Base-by-base conservation (phyloP, 805 yeast genomes). In the Hanseniaspora singularis region DNA sequence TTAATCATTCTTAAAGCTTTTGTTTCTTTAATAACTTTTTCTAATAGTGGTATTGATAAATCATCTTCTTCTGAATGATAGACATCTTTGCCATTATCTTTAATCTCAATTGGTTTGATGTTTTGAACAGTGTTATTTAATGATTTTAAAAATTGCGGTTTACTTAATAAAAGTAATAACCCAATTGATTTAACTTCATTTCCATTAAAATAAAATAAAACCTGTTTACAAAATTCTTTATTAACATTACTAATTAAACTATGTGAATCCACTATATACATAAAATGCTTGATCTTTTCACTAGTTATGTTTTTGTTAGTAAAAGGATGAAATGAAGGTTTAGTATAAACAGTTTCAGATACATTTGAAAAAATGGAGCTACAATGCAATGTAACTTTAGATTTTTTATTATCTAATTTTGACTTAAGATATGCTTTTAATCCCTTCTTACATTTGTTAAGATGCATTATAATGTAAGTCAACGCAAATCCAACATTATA, bases 201-300 rank as follows among this genome's bases (percentile, higher is more conserved):
- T 3, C 77, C 77, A n/a, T 64, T 51, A 53, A 66, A 73, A 53
- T 69, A 72, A 14, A 50, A 56, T 3, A 76, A 40, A 11, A 69
- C 67, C 11, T 60, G 54, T 19, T 58, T 51, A 30, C 69, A 63
- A 50, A 76, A 76, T 1, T 52, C 51, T 43, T 64, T 63, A 50
- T 64, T 64, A 11, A 76, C 53, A 1, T 53, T 51, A n/a, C n/a
- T n/a, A n/a, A n/a, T n/a, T n/a, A n/a, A n/a, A n/a, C n/a, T n/a
- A n/a, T n/a, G n/a, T n/a, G n/a, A n/a, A n/a, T n/a, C n/a, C n/a
- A n/a, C n/a, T n/a, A 33, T 33, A 16, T 16, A 18, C 12, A 33
- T 8, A 14, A 33, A 33, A 33, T 19, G 5, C 19, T 18, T 15
- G 7, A 33, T 16, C 19, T 33, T 33, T 33, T 19, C 20, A 33